Evolutionary conservation across 306 rosid species (phyloP).

Genomic region (Alnus rubra): DNA sequence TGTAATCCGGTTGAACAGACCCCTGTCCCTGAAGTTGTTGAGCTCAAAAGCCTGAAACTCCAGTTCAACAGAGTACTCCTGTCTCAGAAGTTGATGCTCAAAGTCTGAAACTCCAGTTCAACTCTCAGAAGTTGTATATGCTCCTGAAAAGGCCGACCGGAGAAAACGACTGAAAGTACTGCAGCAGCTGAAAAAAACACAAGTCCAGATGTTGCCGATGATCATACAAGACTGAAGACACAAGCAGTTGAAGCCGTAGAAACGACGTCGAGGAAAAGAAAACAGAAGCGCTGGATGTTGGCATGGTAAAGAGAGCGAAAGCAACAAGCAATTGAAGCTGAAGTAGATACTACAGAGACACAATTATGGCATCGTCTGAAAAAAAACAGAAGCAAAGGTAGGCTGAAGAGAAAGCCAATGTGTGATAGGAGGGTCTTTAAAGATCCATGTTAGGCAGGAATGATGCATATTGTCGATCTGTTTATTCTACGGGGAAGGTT

Average conservation of each 20-base stretch:
- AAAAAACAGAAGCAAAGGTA: slow-evolving; percentile 23
- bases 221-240: background rate
- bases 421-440: background rate
- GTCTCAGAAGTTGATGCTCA: background rate
- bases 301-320: background rate
- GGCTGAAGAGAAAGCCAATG: slow-evolving; percentile 9
- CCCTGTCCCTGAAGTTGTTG: background rate
- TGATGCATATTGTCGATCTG: slow-evolving; percentile 4
- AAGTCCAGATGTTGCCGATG: background rate
- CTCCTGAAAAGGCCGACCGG: slow-evolving; percentile 8
- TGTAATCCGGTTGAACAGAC: background rate
- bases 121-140: slow-evolving; percentile 5
- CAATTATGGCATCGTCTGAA: background rate
- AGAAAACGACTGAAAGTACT: slow-evolving; percentile 28
- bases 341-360: background rate
- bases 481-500: background rate
- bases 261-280: background rate
- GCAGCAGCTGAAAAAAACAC: background rate
- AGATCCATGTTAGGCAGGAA: too few relatives aligned
- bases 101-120: background rate
- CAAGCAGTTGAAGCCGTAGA: background rate
- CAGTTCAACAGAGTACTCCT: background rate
- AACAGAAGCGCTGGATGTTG: background rate
- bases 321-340: slow-evolving; percentile 27
- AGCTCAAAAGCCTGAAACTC: background rate